Base-by-base conservation (phyloP, 371 early-diverging fungal genomes). In the Mortierella sp. region DNA sequence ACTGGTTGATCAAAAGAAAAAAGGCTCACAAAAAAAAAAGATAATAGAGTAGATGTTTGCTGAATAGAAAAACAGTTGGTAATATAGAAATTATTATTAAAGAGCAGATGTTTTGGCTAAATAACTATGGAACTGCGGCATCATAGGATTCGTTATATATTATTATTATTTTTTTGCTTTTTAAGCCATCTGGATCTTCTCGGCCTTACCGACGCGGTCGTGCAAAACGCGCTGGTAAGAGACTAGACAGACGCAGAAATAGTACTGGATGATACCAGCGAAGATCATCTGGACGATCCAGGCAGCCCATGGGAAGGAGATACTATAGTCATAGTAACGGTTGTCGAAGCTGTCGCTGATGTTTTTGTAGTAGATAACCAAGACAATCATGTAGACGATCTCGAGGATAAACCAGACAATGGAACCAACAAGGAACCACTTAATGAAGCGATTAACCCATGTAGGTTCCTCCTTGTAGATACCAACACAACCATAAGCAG, bases 171-270 rank as follows among this genome's bases (percentile, higher is more conserved):
- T 35, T 35, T 35, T 35, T 3, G 35, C 9, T 35, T 35, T 35
- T 47, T 47, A 47, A 55, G 49, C 55, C 26, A n/a, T 59, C 3
- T 1, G 23, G 56, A 56, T 35, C 55, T 69, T 62, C 63, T 63
- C 23, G 35, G 37, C 26, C n/a, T 28, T 49, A 35, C 32, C 26
- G 29, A 69, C 57, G 42, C 70, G 70, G 43, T 63, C 64, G 32
- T 69, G 70, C 53, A 79, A 58, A 32, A 65, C 60, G 23, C 80
- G 70, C 80, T 79, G 74, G 64, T 79, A 79, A 0, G 74, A 74
- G 61, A 74, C 80, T 29, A 79, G 59, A 60, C 70, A 67, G 43
- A 66, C 64, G 65, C 65, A 64, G 65, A 79, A 79, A 68, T 74
- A 79, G 74, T 61, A 70, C 71, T 79, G 80, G 68, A 73, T 40